phyloP scores from a whole-genome alignment of 495 filamentous ascomycete genomes.

The Hypoxylon perforatum region DNA sequence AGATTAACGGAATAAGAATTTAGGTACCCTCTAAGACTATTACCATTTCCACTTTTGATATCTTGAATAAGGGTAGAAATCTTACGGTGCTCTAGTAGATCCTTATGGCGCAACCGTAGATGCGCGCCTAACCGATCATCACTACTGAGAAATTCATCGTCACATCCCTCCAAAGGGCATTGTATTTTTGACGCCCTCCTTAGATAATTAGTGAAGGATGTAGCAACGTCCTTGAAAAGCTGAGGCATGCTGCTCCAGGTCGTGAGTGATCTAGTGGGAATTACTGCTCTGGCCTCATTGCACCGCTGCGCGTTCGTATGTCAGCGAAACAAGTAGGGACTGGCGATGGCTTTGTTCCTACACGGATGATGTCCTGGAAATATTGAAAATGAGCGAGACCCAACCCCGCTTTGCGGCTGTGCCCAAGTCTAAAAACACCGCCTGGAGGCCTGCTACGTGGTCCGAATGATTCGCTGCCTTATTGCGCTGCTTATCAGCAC shows the following conservation, averaged over 20 bases:
- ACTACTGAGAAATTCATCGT: constrained; percentile 21
- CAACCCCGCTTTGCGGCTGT: no score
- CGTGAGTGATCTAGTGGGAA: no score
- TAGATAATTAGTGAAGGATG: constrained; percentile 38
- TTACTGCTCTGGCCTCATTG: no score
- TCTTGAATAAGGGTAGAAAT: constrained; percentile 29
- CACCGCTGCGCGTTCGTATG: no score
- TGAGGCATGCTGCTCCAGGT: constrained; percentile 32
- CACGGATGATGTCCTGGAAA: no score
- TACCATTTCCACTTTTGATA: constrained; percentile 22
- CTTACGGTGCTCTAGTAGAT: constrained; percentile 29
- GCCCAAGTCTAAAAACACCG: no score
- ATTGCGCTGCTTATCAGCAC: no score
- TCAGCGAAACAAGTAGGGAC: no score
- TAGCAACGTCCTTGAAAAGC: constrained; percentile 31
- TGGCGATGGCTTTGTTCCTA: no score
- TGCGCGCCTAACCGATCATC: constrained; percentile 40
- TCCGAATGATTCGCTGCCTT: no score
- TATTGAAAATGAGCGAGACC: no score
- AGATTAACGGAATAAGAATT: neutral
- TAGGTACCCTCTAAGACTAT: constrained; percentile 23
- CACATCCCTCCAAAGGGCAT: constrained; percentile 33
- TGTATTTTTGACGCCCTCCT: constrained; percentile 31
- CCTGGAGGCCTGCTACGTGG: no score
- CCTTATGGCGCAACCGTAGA: constrained; percentile 26